Conservation (phyloP, 371 early-diverging fungal genomes). For the Circinella umbellata region DNA sequence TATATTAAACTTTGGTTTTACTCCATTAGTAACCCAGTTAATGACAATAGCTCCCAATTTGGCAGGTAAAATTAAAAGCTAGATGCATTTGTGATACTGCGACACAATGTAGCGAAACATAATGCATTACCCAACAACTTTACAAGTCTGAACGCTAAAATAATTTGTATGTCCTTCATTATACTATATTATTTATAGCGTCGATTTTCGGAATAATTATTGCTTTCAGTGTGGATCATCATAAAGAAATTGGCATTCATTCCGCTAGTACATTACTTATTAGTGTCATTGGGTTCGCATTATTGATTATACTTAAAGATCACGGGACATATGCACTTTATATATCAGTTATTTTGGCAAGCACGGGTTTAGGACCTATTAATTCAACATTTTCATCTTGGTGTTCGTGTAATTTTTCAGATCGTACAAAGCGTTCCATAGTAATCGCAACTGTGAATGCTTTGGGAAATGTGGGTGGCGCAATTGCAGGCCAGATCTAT, state of each 20-base stretch:
- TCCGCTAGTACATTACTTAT: slow-evolving; percentile 57
- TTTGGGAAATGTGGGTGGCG: not conserved
- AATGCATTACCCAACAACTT: too few relatives aligned
- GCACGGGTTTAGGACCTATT: slow-evolving; percentile 55
- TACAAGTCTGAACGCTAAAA: too few relatives aligned
- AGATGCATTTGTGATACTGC: too few relatives aligned
- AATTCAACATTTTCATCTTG: slow-evolving; percentile 56
- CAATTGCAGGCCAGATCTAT: not conserved
- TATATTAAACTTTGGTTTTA: slow-evolving; percentile 67
- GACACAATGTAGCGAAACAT: too few relatives aligned
- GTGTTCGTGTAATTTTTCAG: slow-evolving; percentile 66
- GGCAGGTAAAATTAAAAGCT: not conserved
- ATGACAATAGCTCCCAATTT: slow-evolving; percentile 32
- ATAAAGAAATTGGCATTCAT: slow-evolving; percentile 67
- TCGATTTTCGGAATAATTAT: slow-evolving; percentile 55
- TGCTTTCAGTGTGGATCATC: slow-evolving; percentile 67
- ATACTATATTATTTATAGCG: slow-evolving; percentile 22
- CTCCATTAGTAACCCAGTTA: slow-evolving; percentile 47
- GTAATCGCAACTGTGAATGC: slow-evolving; percentile 47
- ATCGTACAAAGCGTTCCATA: slow-evolving; percentile 66
- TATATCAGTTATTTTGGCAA: slow-evolving; percentile 54
- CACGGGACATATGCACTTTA: slow-evolving; percentile 31
- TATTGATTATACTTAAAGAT: slow-evolving; percentile 50
- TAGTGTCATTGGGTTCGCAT: slow-evolving; percentile 66
- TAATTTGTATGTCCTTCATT: not conserved